Conservation (phyloP, 495 filamentous ascomycete species). For the Terfezia boudieri region DNA sequence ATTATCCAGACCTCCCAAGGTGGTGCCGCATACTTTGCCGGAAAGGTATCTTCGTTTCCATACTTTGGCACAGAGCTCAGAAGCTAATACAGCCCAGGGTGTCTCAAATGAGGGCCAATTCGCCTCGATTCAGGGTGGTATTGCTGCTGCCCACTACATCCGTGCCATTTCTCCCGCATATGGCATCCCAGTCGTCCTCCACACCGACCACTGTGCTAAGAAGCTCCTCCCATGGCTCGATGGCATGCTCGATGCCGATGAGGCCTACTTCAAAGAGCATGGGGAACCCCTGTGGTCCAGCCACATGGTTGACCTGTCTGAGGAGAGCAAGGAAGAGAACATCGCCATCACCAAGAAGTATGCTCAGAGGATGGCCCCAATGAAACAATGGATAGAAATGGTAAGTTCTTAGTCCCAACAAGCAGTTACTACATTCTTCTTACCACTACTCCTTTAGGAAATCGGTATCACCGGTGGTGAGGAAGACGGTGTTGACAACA, state of each 20-base stretch:
- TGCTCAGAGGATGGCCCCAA: constrained; percentile 68
- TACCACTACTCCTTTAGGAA: constrained; percentile 27
- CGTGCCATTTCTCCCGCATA: constrained; percentile 69
- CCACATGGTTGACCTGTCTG: constrained; percentile 95
- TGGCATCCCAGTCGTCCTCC: constrained; percentile 72
- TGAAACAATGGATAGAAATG: constrained; percentile 99
- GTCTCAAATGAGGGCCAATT: constrained; percentile 66
- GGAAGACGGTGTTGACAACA: constrained; percentile 83
- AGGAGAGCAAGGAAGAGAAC: constrained; percentile 76
- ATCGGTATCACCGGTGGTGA: constrained; percentile 90
- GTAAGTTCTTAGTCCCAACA: constrained; percentile 24
- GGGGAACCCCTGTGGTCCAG: constrained; percentile 80
- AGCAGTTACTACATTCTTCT: background rate
- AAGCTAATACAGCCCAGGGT: constrained; percentile 26
- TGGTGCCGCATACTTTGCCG: constrained; percentile 83
- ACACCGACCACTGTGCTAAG: constrained; percentile 88
- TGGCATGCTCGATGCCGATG: constrained; percentile 80
- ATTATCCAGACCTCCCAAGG: constrained; percentile 84
- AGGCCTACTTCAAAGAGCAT: constrained; percentile 77
- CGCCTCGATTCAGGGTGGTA: constrained; percentile 66
- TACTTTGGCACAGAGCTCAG: background rate
- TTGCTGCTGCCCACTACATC: constrained; percentile 87
- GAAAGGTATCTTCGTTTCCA: constrained; percentile 35
- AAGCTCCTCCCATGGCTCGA: constrained; percentile 91
- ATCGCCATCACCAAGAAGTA: constrained; percentile 76